Evolutionary conservation across 345 rosid genomes (phyloP).

Genomic region (Anacardium occidentale): DNA sequence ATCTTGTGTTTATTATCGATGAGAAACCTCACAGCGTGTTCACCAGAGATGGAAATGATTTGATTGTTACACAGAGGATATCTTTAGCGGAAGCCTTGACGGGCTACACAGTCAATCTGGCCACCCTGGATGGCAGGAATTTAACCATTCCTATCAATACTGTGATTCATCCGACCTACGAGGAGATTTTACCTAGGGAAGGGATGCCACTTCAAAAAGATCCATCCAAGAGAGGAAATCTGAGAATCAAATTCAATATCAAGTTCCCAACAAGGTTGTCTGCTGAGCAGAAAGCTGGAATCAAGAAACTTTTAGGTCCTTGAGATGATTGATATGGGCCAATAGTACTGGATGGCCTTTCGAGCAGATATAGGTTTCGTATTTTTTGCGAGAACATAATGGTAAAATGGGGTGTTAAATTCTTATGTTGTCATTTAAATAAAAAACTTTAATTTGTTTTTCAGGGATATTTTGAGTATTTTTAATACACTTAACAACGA

Average conservation of each 20-base stretch:
- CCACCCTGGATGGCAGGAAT: constrained; percentile 56
- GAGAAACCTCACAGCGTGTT: constrained; percentile 62
- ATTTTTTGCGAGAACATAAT: not conserved
- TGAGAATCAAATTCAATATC: constrained; percentile 59
- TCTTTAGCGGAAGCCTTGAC: constrained; percentile 59
- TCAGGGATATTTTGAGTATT: not conserved
- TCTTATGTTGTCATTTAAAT: not conserved
- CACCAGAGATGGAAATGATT: constrained; percentile 59
- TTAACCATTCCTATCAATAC: constrained; percentile 43
- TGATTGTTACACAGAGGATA: constrained; percentile 42
- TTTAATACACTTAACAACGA: not conserved
- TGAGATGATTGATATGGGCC: constrained; percentile 10
- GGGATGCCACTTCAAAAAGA: constrained; percentile 71
- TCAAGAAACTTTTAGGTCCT: constrained; percentile 41
- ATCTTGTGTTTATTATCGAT: constrained; percentile 52
- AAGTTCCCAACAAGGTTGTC: constrained; percentile 54
- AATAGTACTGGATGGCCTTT: too few species aligned
- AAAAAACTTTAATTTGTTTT: not conserved
- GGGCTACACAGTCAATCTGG: constrained; percentile 48
- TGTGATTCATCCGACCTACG: constrained; percentile 53
- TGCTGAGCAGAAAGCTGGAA: constrained; percentile 52
- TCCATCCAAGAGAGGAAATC: constrained; percentile 52
- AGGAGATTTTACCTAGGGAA: constrained; percentile 48
- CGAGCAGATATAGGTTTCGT: not conserved
- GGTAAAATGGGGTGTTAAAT: not conserved